Evolutionary conservation across 2,329 filamentous ascomycete genomes (phyloP).

Genomic region (Penicillium sp.): DNA sequence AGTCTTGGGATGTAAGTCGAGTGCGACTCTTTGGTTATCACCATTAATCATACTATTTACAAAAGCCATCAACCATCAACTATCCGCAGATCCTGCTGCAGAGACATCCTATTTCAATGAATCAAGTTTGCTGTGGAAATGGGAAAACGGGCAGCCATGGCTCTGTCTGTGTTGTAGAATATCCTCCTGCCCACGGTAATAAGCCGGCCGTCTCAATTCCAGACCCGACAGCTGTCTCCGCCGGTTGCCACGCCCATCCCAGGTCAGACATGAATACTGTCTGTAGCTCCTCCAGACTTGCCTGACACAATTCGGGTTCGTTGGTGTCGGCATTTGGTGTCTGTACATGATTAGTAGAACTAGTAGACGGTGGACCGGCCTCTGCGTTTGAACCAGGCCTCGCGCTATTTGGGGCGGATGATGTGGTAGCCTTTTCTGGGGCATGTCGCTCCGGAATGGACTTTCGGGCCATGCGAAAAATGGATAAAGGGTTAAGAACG

Average conservation of each 20-base stretch:
- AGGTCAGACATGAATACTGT: constrained; percentile 24
- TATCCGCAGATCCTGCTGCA: neutral
- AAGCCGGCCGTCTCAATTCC: constrained; percentile 20
- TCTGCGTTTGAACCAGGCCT: constrained; percentile 8
- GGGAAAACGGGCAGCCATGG: constrained; percentile 23
- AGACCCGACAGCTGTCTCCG: constrained; percentile 23
- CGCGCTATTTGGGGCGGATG: constrained; percentile 16
- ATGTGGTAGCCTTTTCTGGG: constrained; percentile 16
- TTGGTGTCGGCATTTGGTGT: neutral
- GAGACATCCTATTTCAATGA: neutral
- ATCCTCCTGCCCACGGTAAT: constrained; percentile 23
- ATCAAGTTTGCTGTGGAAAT: constrained; percentile 18
- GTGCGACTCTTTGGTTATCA: too few species aligned
- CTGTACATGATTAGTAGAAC: neutral
- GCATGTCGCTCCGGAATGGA: constrained; percentile 26
- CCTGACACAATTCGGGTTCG: constrained; percentile 4
- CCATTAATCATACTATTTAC: neutral
- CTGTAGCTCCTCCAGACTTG: constrained; percentile 21
- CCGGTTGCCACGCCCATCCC: constrained; percentile 25
- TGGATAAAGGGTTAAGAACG: constrained; percentile 27
- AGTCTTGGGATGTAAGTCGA: too few species aligned
- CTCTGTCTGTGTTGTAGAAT: constrained; percentile 14
- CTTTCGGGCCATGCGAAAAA: constrained; percentile 27
- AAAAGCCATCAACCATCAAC: neutral
- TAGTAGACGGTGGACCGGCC: neutral